Evolutionary conservation across 345 rosid species (phyloP).

Genomic region (Pistacia atlantica): DNA sequence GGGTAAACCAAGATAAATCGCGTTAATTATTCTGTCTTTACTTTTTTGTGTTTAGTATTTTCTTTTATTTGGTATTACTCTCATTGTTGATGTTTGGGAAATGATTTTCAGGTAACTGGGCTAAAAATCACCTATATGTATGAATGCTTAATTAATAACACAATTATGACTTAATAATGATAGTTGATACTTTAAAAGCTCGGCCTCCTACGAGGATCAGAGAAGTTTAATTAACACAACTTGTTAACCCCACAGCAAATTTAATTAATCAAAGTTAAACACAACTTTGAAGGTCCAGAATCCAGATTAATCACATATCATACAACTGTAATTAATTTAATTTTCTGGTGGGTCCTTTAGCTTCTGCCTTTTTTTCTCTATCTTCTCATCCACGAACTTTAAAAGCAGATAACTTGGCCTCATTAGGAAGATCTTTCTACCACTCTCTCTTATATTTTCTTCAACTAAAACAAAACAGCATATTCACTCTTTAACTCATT

Average conservation of each 20-base stretch:
- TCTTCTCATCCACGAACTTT: conserved; percentile 21
- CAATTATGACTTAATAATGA: background rate
- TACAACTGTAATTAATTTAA: conserved; percentile 21
- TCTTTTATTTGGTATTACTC: too few species aligned
- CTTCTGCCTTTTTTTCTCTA: background rate
- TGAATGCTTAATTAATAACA: too few species aligned
- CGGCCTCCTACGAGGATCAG: too few species aligned
- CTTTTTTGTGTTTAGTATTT: too few species aligned
- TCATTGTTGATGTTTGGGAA: too few species aligned
- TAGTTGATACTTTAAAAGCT: too few species aligned
- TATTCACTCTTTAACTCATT: conserved; percentile 1
- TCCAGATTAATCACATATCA: conserved; percentile 24
- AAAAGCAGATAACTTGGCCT: conserved; percentile 25
- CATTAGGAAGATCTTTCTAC: conserved; percentile 9
- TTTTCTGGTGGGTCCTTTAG: conserved; percentile 27
- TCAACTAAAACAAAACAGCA: conserved; percentile 3
- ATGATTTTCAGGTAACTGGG: too few species aligned
- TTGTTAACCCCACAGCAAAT: background rate
- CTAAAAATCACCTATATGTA: too few species aligned
- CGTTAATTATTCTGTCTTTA: too few species aligned
- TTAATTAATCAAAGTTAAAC: conserved; percentile 24
- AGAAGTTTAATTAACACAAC: too few species aligned
- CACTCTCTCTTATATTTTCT: background rate
- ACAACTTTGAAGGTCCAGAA: conserved; percentile 33
- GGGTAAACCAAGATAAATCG: too few species aligned